Conservation (phyloP, 345 rosid species). For the Toxicodendron radicans region DNA sequence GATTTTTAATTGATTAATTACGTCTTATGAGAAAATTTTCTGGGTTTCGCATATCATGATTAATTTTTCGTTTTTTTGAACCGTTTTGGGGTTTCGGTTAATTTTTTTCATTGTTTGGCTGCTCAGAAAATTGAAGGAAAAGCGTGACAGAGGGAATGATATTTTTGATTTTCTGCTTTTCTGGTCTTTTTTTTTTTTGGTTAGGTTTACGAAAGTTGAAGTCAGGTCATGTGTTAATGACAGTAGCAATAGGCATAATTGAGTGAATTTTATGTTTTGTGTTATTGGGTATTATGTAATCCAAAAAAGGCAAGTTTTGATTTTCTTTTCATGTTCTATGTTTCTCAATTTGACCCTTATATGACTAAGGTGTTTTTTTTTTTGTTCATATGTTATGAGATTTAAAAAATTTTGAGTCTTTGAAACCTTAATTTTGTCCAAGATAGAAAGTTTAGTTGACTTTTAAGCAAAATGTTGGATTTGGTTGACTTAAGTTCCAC, state of each 20-base stretch:
- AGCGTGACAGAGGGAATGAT: neutral
- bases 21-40: neutral
- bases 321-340: neutral
- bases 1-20: neutral
- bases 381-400: neutral
- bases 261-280: neutral
- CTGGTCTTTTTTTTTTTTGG: neutral
- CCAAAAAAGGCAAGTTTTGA: neutral
- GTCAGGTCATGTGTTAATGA: neutral
- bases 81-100: neutral
- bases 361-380: neutral
- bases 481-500: neutral
- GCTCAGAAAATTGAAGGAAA: neutral
- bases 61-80: neutral
- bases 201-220: neutral
- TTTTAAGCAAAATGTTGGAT: neutral
- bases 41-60: neutral
- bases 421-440: neutral
- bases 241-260: neutral
- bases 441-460: neutral
- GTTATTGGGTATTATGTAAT: neutral
- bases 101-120: neutral
- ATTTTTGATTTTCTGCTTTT: neutral
- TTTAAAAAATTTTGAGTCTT: neutral
- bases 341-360: too few species aligned